These are phyloP conservation scores for Talaromyces stipitatus DNA, from an alignment of 495 filamentous ascomycete species.

Conservation along the genomic window DNA sequence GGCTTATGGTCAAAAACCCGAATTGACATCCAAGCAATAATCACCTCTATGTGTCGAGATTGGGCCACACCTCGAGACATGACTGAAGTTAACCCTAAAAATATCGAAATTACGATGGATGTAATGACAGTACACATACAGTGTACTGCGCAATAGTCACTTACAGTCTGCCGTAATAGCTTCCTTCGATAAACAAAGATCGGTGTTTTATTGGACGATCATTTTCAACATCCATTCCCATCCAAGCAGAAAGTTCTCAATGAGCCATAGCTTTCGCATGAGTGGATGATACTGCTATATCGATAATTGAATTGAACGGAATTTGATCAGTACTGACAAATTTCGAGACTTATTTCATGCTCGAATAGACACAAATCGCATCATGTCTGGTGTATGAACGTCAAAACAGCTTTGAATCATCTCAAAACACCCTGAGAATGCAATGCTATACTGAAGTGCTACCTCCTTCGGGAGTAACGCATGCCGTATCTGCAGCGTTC, in stretches of 20 bases:
- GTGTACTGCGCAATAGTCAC: background rate
- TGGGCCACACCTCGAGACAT: background rate
- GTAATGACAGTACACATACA: background rate
- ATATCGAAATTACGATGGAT: background rate
- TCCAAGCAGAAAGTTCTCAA: background rate
- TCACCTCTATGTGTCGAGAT: background rate
- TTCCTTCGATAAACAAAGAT: background rate
- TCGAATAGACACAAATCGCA: background rate
- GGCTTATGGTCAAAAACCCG: too few relatives aligned
- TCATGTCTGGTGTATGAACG: background rate
- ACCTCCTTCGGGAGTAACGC: constrained; percentile 86
- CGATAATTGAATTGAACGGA: background rate
- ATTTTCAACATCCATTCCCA: background rate
- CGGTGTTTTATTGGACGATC: constrained; percentile 2
- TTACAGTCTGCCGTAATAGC: background rate
- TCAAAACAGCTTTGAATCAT: background rate
- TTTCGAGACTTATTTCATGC: background rate
- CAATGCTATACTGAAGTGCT: constrained; percentile 87
- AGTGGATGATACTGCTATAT: background rate
- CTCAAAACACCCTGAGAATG: constrained; percentile 31
- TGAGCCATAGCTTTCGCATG: background rate
- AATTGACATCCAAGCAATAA: too few relatives aligned
- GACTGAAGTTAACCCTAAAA: too few relatives aligned
- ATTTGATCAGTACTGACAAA: background rate
- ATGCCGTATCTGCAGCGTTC: constrained; percentile 76